A percentile compares a stretch with the other conserved stretches of the same genome.
These are phyloP conservation scores for Ascochyta viciae-villosae DNA, from an alignment of 2,329 filamentous ascomycete species.

Conservation along the genomic window DNA sequence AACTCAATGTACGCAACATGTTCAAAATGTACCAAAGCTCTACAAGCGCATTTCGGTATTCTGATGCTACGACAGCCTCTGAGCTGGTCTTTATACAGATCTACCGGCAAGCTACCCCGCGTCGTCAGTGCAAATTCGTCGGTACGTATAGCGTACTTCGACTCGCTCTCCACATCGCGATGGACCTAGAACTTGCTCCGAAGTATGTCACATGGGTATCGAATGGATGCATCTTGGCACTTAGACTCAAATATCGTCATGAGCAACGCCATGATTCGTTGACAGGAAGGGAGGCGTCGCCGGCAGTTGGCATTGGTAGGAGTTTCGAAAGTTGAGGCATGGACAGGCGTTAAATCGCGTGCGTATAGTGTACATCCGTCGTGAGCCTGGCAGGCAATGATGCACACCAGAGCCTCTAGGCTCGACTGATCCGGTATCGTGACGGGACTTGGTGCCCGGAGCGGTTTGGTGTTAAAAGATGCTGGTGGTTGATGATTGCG, in stretches of 20 bases:
- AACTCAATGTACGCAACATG: slow-evolving; percentile 2
- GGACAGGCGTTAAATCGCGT: too few species aligned
- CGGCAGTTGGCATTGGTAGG: slow-evolving; percentile 3
- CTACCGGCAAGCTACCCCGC: not conserved
- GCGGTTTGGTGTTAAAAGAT: not conserved
- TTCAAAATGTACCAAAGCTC: not conserved
- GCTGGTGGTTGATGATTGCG: not conserved
- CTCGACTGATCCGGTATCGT: not conserved
- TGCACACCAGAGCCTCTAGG: not conserved
- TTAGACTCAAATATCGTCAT: not conserved
- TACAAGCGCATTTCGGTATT: not conserved
- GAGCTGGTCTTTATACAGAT: not conserved
- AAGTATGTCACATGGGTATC: not conserved
- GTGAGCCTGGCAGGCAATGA: not conserved
- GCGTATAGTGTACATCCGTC: not conserved
- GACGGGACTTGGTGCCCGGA: not conserved
- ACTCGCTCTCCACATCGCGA: slow-evolving; percentile 1
- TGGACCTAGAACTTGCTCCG: not conserved
- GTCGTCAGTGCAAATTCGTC: not conserved
- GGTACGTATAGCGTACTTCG: not conserved
- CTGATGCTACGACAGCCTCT: not conserved
- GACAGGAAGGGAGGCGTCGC: not conserved
- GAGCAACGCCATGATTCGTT: not conserved
- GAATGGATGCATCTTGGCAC: not conserved
- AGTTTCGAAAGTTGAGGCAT: too few species aligned